Evolutionary conservation across 345 rosid species (phyloP).

Genomic region (Salix suchowensis): DNA sequence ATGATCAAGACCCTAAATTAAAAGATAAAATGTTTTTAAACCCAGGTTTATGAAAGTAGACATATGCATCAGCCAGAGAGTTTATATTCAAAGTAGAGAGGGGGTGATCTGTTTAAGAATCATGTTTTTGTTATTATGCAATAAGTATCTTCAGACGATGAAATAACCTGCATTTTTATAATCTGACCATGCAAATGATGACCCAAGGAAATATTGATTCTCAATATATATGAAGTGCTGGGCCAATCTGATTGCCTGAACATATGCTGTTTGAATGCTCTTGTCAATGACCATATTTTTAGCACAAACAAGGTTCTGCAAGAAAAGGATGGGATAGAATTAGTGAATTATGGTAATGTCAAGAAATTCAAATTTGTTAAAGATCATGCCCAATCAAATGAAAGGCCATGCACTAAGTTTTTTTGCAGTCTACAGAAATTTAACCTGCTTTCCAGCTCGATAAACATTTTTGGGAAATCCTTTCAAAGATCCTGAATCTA

Average conservation of each 20-base stretch:
- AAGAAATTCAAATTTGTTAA: neutral
- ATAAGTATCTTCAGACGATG: conserved; percentile 5
- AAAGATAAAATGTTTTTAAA: neutral
- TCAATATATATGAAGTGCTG: conserved; percentile 81
- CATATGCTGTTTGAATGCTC: conserved; percentile 88
- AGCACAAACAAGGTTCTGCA: conserved; percentile 85
- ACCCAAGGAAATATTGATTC: conserved; percentile 87
- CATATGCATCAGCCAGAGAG: neutral
- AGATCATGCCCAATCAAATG: neutral
- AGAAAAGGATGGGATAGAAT: neutral
- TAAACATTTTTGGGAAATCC: conserved; percentile 73
- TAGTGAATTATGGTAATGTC: neutral
- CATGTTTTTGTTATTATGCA: neutral
- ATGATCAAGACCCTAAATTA: neutral
- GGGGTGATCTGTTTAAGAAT: neutral
- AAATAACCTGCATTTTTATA: conserved; percentile 71
- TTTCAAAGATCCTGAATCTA: conserved; percentile 84
- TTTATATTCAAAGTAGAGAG: neutral
- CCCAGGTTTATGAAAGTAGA: neutral
- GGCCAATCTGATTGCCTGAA: conserved; percentile 84
- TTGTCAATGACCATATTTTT: conserved; percentile 76
- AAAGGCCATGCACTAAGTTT: neutral
- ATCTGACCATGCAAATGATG: conserved; percentile 76
- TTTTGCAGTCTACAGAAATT: neutral
- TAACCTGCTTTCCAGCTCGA: conserved; percentile 57